Evolutionary conservation across 108 stramenopile genomes (phyloP), one percentile per base, ranked within the genome.

Genomic region (Bacterosira constricta): DNA sequence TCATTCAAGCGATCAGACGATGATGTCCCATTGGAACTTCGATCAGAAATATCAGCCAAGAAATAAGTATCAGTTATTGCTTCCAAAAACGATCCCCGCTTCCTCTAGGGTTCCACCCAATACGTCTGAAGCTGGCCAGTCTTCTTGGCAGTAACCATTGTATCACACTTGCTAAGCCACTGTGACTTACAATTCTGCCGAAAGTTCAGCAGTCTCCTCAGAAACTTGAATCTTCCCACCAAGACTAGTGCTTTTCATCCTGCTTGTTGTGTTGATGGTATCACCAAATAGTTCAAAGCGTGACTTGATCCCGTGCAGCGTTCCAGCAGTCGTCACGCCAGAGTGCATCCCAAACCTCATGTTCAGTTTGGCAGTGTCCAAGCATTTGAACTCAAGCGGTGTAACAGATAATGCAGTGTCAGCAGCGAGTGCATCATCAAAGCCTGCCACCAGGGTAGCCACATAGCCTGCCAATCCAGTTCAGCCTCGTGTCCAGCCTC

Each of bases 251-350:
- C 75, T 79, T 46, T 85, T 81, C 84, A 85, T 82, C 38, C 75
- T 54, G 11, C 76, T 63, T 8, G 84, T 81, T 21, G 85, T 86
- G 56, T 86, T 86, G 44, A 85, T 73, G 0, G 84, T 85, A 51
- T 84, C 83, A 1, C 83, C 83, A 61, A 84, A 85, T 0, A 85
- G 51, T 45, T 80, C 73, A 20, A 84, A 86, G 15, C 83, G 77
- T 10, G 81, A 71, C 30, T 77, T 80, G 13, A 70, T 73, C 35
- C 86, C 83, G 0, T 83, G 71, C 44, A 86, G 38, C 12, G 84
- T 81, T 0, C 86, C 86, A 7, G 86, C 86, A 20, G 81, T 84
- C 12, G 79, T 81, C 30, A 77, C 72, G 10, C 86, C 86, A 35
- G 68, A 70, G 42, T 84, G 83, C 26, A 83, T 68, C 2, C 86